These are phyloP conservation scores for Xylariomycetidae sp. DNA, from an alignment of 2,329 filamentous ascomycete genomes.

Conservation along the genomic window DNA sequence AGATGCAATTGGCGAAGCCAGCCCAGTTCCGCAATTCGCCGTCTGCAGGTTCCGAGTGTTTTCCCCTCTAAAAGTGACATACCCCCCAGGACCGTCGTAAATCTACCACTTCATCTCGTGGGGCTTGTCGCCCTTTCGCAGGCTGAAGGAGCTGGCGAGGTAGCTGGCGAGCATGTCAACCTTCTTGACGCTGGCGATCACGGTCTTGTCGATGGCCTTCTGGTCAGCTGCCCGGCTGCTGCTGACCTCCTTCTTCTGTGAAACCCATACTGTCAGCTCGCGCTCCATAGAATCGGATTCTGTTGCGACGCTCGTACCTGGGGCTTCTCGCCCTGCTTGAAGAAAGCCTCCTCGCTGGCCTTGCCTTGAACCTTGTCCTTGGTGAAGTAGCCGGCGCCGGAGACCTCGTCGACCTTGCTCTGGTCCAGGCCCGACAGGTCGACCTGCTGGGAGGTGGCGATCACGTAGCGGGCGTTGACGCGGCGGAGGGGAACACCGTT, in stretches of 20 bases:
- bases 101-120: conserved; percentile 99
- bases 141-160: conserved; percentile 92
- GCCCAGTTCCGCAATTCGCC: conserved; percentile 42
- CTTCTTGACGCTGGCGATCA: conserved; percentile 97
- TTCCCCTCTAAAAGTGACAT: conserved; percentile 23
- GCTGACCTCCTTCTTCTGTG: conserved; percentile 93
- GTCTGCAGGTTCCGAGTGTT: conserved; percentile 36
- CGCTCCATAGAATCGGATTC: conserved; percentile 8
- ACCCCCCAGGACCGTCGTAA: conserved; percentile 8
- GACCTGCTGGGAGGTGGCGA: conserved; percentile 81
- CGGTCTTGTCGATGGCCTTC: conserved; percentile 96
- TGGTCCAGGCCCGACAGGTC: conserved; percentile 80
- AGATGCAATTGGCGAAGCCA: conserved; percentile 60
- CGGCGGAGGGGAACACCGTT: conserved; percentile 97
- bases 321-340: conserved; percentile 98
- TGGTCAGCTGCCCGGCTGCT: conserved; percentile 93
- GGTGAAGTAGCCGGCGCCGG: conserved; percentile 85
- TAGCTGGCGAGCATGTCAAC: conserved; percentile 90
- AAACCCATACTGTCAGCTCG: conserved; percentile 29
- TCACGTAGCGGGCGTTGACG: conserved; percentile 90
- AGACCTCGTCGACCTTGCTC: conserved; percentile 78
- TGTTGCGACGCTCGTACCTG: conserved; percentile 65
- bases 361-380: conserved; percentile 94
- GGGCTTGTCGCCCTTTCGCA: conserved; percentile 98
- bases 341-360: conserved; percentile 96